A percentile compares a stretch with the other conserved stretches of the same genome.
Conservation (phyloP, 371 early-diverging fungal genomes). For the Rhizomucor pusillus region DNA sequence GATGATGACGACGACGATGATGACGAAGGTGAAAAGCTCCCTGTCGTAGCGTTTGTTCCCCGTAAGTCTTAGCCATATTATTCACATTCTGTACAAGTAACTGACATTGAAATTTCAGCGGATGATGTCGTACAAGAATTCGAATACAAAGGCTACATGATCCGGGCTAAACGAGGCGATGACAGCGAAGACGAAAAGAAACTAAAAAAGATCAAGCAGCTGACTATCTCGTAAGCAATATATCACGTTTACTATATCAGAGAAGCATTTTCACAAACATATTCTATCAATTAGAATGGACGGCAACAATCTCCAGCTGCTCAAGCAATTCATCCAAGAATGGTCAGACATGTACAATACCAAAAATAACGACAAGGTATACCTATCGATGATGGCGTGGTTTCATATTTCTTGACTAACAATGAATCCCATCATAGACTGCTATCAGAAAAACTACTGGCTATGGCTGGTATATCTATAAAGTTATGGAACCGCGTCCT, state of each 20-base stretch:
- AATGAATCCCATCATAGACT: background rate
- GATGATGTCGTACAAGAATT: slow-evolving; percentile 17
- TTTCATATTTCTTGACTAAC: background rate
- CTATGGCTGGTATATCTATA: slow-evolving; percentile 10
- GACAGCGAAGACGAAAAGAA: slow-evolving; percentile 6
- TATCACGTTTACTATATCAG: background rate
- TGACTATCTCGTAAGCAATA: slow-evolving; percentile 18
- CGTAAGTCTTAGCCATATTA: slow-evolving; percentile 30
- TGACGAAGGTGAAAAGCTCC: slow-evolving; percentile 6
- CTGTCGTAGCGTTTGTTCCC: slow-evolving; percentile 26
- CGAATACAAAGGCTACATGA: slow-evolving; percentile 23
- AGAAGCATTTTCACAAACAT: background rate
- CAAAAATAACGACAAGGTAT: slow-evolving; percentile 11
- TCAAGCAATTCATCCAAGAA: slow-evolving; percentile 31
- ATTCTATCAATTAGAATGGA: slow-evolving; percentile 20
- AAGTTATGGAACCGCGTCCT: slow-evolving; percentile 25
- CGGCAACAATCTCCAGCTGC: slow-evolving; percentile 13
- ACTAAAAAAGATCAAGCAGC: background rate
- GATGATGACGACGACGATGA: slow-evolving; percentile 15
- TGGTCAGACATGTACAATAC: slow-evolving; percentile 28
- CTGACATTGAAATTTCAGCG: slow-evolving; percentile 2
- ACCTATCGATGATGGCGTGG: background rate
- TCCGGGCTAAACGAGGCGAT: slow-evolving; percentile 8
- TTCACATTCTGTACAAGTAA: too few species aligned
- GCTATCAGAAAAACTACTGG: slow-evolving; percentile 11